Percentiles rank a stretch among this genome's conserved stretches.
Conservation (phyloP, 176 grass and related monocot species). For the Thinopyrum elongatum region DNA sequence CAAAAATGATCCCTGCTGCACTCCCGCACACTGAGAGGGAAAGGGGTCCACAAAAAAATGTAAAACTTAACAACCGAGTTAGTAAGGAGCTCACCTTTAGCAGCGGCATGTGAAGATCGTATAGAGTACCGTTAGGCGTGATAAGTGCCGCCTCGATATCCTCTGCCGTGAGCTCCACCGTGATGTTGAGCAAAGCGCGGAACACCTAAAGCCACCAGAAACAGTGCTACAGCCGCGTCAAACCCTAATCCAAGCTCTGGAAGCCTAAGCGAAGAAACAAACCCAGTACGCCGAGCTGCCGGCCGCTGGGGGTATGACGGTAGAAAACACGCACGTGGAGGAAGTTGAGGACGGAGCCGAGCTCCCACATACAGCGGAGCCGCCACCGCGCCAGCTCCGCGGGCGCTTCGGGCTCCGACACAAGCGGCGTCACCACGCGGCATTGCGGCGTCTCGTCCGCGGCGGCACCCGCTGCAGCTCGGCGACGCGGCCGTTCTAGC, state of each 20-base stretch:
- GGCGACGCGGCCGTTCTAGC: conserved; percentile 51
- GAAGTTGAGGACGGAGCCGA: conserved; percentile 96
- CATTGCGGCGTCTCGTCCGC: conserved; percentile 56
- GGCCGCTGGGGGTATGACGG: background rate
- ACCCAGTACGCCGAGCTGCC: background rate
- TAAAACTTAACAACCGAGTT: background rate
- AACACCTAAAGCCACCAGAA: conserved; percentile 62
- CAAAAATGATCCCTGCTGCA: background rate
- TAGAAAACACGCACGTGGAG: conserved; percentile 66
- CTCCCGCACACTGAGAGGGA: background rate
- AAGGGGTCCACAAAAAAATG: background rate
- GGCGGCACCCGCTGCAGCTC: conserved; percentile 37
- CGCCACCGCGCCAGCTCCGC: conserved; percentile 66
- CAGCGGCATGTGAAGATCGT: conserved; percentile 94
- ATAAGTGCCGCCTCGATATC: conserved; percentile 89
- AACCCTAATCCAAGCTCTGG: conserved; percentile 39
- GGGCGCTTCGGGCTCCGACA: conserved; percentile 61
- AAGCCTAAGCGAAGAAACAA: background rate
- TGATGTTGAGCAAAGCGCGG: conserved; percentile 77
- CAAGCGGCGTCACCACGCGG: conserved; percentile 81
- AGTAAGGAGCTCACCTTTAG: conserved; percentile 59
- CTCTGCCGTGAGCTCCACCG: conserved; percentile 78
- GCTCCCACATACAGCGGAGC: conserved; percentile 97
- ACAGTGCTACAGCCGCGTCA: conserved; percentile 26
- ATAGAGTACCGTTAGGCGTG: conserved; percentile 66